phyloP scores from a whole-genome alignment of 371 early-diverging fungal genomes.

The Ordospora colligata region DNA sequence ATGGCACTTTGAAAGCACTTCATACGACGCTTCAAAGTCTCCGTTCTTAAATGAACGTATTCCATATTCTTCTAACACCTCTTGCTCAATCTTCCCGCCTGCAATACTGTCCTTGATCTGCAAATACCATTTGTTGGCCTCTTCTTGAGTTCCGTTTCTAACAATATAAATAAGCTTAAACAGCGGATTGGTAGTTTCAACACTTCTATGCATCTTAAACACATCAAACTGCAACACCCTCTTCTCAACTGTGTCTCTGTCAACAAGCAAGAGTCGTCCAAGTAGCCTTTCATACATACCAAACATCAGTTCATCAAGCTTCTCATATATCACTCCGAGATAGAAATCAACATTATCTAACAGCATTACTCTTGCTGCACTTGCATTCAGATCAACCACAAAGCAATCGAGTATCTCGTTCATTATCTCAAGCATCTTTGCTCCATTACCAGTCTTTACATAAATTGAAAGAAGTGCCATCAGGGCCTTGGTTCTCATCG shows the following conservation, averaged over 20 bases:
- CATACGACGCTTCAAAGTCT: slow-evolving; percentile 15
- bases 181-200: neutral
- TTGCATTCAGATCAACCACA: neutral
- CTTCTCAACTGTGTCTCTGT: neutral
- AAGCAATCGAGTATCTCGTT: neutral
- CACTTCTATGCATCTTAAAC: neutral
- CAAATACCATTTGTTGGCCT: neutral
- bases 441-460: slow-evolving; percentile 1
- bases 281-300: neutral
- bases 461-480: slow-evolving; percentile 30
- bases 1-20: neutral
- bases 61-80: slow-evolving; percentile 20
- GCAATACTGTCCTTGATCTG: neutral
- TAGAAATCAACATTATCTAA: slow-evolving; percentile 19
- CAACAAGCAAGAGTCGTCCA: neutral
- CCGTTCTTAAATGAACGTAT: neutral
- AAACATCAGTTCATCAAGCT: neutral
- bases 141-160: neutral
- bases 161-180: slow-evolving; percentile 21
- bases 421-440: slow-evolving; percentile 8
- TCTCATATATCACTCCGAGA: slow-evolving; percentile 9
- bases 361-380: neutral
- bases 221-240: slow-evolving; percentile 29
- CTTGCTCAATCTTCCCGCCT: neutral
- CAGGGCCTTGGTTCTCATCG: neutral